Conservation (phyloP, 345 rosid genomes). For the Salix koriyanagi region DNA sequence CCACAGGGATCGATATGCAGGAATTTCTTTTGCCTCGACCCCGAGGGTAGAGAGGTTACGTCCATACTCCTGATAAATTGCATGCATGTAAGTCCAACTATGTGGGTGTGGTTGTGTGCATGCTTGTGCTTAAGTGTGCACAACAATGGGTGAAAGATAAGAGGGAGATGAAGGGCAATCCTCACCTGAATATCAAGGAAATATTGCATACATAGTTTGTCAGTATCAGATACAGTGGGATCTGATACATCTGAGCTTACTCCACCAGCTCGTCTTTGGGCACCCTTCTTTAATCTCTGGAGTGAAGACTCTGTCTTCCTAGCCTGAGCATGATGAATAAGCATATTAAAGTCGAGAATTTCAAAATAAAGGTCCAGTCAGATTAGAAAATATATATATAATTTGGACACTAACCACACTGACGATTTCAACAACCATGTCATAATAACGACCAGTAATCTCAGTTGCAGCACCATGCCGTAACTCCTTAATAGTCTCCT, state of each 20-base stretch:
- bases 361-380: background rate
- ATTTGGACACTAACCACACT: constrained; percentile 56
- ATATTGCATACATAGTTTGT: constrained; percentile 89
- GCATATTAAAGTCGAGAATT: constrained; percentile 1
- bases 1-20: constrained; percentile 77
- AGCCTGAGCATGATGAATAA: constrained; percentile 45
- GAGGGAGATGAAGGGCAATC: background rate
- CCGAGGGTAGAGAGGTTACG: constrained; percentile 65
- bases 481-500: constrained; percentile 49
- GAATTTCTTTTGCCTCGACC: constrained; percentile 60
- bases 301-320: constrained; percentile 83
- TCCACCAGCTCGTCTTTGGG: constrained; percentile 88
- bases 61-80: constrained; percentile 66
- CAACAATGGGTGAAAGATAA: background rate
- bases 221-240: constrained; percentile 70
- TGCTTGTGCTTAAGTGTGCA: background rate
- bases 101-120: background rate
- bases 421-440: constrained; percentile 74
- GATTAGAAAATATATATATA: background rate
- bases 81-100: background rate
- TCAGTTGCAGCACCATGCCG: constrained; percentile 53
- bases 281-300: constrained; percentile 83
- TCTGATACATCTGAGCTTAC: constrained; percentile 81
- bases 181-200: constrained; percentile 95
- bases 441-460: constrained; percentile 73